phyloP scores from a whole-genome alignment of 495 filamentous ascomycete genomes.

The Chaetomium fimeti region DNA sequence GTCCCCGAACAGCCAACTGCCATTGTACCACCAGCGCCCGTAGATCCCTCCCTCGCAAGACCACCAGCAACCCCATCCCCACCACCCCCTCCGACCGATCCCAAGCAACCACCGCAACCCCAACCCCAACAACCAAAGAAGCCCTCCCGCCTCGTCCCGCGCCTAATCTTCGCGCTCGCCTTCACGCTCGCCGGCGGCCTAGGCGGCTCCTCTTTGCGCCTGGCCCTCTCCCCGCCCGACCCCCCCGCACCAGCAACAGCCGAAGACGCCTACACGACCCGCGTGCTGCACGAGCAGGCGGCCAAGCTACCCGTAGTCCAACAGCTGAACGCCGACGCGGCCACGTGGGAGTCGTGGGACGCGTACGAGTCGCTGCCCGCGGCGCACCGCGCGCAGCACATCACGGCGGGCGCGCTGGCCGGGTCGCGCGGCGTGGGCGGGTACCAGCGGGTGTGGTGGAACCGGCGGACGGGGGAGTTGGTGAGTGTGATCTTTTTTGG shows the following conservation, averaged over 20 bases:
- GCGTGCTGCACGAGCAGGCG: conserved; percentile 35
- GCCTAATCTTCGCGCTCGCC: conserved; percentile 31
- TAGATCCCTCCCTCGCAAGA: conserved; percentile 3
- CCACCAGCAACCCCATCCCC: neutral
- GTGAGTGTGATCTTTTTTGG: conserved; percentile 64
- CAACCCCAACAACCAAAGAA: conserved; percentile 34
- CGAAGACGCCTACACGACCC: conserved; percentile 39
- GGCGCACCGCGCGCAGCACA: conserved; percentile 37
- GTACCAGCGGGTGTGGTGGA: conserved; percentile 51
- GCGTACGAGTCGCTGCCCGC: conserved; percentile 55
- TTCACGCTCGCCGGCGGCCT: conserved; percentile 42
- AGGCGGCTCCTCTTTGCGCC: conserved; percentile 11
- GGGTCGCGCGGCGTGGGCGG: conserved; percentile 48
- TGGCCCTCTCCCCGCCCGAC: conserved; percentile 38
- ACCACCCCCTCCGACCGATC: neutral
- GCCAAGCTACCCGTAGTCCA: conserved; percentile 54
- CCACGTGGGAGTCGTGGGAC: conserved; percentile 51
- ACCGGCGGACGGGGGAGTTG: conserved; percentile 42
- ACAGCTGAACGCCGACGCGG: conserved; percentile 51
- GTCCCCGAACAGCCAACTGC: neutral
- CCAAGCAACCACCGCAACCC: neutral
- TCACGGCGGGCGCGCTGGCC: conserved; percentile 46
- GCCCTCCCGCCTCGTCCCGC: conserved; percentile 34
- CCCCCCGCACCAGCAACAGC: conserved; percentile 40
- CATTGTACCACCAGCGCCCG: neutral